Percentiles rank a stretch among this genome's conserved stretches.
Conservation (phyloP, 2,329 filamentous ascomycete genomes). For the Trematosphaeria pertusa region DNA sequence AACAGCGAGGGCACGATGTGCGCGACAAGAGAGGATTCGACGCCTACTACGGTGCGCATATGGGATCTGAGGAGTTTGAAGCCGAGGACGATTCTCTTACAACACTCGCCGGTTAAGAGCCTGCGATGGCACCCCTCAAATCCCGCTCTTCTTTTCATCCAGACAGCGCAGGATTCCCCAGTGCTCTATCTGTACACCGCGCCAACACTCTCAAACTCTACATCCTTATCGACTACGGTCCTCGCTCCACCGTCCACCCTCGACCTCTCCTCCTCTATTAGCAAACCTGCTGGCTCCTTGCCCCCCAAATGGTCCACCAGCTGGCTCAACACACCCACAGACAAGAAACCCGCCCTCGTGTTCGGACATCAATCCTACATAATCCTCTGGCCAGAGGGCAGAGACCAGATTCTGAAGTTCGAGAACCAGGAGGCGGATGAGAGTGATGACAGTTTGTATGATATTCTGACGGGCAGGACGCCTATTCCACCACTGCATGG, state of each 20-base stretch:
- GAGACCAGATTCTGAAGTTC: constrained; percentile 41
- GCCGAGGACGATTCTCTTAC: constrained; percentile 51
- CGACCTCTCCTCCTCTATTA: constrained; percentile 26
- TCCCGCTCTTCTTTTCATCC: constrained; percentile 49
- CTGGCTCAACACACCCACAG: constrained; percentile 34
- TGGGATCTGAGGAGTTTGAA: constrained; percentile 52
- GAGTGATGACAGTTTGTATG: constrained; percentile 56
- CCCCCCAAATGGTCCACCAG: constrained; percentile 28
- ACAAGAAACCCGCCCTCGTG: constrained; percentile 46
- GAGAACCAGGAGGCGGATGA: constrained; percentile 43
- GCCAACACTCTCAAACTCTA: constrained; percentile 18
- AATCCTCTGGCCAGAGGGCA: constrained; percentile 52
- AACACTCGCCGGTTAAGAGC: constrained; percentile 52
- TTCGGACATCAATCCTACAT: constrained; percentile 48
- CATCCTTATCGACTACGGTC: constrained; percentile 9
- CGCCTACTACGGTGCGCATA: constrained; percentile 56
- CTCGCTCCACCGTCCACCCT: constrained; percentile 33
- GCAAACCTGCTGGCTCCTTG: constrained; percentile 29
- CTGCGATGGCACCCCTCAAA: constrained; percentile 53
- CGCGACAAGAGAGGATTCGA: constrained; percentile 48
- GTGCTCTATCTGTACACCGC: constrained; percentile 50
- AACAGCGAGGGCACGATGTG: constrained; percentile 46
- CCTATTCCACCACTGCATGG: constrained; percentile 43
- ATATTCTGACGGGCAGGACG: constrained; percentile 56
- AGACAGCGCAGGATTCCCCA: constrained; percentile 50